These are phyloP conservation scores for Chaetothyriales sp. DNA, from an alignment of 2,329 filamentous ascomycete genomes.

Conservation along the genomic window DNA sequence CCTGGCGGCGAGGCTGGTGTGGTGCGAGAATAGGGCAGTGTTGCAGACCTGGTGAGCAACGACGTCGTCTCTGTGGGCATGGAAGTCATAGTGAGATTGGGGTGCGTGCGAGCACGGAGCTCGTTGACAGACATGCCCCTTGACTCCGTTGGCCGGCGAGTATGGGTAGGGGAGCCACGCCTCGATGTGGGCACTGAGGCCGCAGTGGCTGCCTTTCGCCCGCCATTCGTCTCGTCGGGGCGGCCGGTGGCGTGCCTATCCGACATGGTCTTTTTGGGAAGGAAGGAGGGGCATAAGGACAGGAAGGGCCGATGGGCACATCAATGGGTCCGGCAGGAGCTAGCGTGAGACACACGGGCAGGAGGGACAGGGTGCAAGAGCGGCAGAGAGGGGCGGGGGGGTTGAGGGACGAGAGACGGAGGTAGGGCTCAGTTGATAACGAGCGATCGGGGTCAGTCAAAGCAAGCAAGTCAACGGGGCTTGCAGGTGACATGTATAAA, in stretches of 20 bases:
- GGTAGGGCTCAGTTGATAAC: background rate
- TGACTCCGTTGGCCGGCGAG: background rate
- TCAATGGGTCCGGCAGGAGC: background rate
- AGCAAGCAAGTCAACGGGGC: background rate
- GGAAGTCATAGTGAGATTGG: background rate
- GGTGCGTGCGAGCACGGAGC: background rate
- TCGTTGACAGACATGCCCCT: background rate
- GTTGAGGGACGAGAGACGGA: no score
- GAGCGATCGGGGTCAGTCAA: background rate
- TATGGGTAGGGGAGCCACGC: background rate
- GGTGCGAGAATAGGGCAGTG: background rate
- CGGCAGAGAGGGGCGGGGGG: background rate
- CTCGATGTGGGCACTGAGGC: background rate
- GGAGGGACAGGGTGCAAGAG: no score
- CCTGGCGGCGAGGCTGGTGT: slow-evolving; percentile 5
- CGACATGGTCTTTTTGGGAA: background rate
- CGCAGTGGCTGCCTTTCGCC: background rate
- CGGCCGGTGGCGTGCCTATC: background rate
- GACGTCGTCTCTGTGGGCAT: background rate
- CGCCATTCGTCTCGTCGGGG: background rate
- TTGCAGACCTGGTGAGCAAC: background rate
- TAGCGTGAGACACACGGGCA: background rate
- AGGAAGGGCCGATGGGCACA: background rate
- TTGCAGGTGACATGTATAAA: background rate
- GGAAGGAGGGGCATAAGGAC: background rate